Evolutionary conservation across 768 basidiomycete genomes (phyloP).

Genomic region (Hygrocybe punicea): DNA sequence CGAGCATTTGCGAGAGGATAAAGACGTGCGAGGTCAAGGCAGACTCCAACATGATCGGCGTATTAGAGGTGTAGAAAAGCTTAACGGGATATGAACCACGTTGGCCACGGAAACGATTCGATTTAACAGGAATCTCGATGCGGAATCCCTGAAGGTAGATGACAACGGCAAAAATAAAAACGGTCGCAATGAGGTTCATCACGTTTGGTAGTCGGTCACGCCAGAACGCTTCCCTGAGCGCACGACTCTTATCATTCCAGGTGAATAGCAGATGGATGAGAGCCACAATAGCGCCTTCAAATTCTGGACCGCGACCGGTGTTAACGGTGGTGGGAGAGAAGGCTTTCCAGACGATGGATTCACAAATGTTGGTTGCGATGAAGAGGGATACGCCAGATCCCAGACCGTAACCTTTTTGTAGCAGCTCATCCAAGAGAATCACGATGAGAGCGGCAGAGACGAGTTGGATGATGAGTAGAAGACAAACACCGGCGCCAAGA

Average conservation of each 20-base stretch:
- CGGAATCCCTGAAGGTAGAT: slow-evolving; percentile 99
- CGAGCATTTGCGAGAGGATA: slow-evolving; percentile 95
- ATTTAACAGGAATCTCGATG: slow-evolving; percentile 97
- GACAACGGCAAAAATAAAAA: slow-evolving; percentile 87
- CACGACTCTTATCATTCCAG: slow-evolving; percentile 97
- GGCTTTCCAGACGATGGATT: slow-evolving; percentile 99
- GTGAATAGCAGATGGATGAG: slow-evolving; percentile 98
- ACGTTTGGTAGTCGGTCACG: slow-evolving; percentile 93
- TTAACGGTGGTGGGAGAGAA: slow-evolving; percentile 98
- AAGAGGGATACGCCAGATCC: slow-evolving; percentile 98
- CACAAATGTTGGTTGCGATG: slow-evolving; percentile 99
- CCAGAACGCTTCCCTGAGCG: slow-evolving; percentile 97
- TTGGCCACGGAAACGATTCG: slow-evolving; percentile 94
- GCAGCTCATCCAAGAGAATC: slow-evolving; percentile 96
- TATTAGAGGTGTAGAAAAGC: slow-evolving; percentile 98
- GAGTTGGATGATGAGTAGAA: slow-evolving; percentile 94
- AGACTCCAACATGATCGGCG: slow-evolving; percentile 99
- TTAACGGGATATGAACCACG: slow-evolving; percentile 95
- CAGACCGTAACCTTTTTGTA: slow-evolving; percentile 98
- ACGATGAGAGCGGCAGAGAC: slow-evolving; percentile 93
- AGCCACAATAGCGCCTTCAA: slow-evolving; percentile 93
- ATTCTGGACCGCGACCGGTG: slow-evolving; percentile 96
- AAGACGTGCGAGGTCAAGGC: slow-evolving; percentile 93
- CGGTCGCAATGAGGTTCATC: slow-evolving; percentile 95
- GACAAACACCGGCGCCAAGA: slow-evolving; percentile 94